Conservation (phyloP, 1,284 basidiomycete genomes). For the Tylopilus orsonianus region DNA sequence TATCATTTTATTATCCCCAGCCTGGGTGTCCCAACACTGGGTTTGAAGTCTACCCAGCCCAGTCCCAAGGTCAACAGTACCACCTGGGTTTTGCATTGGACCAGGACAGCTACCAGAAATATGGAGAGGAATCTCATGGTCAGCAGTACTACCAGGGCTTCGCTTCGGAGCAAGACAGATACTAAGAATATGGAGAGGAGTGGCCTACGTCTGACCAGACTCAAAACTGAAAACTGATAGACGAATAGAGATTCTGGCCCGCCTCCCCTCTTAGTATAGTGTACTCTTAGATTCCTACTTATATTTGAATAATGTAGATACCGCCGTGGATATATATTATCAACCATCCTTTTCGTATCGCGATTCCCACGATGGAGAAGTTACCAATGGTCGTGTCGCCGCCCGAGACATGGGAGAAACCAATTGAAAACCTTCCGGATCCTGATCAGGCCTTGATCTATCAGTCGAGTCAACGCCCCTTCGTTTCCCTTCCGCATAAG, state of each 20-base stretch:
- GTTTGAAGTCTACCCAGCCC: not conserved
- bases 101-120: not conserved
- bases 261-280: no score
- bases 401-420: conserved; percentile 3
- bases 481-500: not conserved
- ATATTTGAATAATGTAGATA: no score
- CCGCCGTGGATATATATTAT: no score
- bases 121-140: not conserved
- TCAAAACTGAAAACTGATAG: no score
- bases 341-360: not conserved
- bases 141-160: no score
- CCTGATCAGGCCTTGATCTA: not conserved
- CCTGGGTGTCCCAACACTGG: not conserved
- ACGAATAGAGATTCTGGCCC: no score
- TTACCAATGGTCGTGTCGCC: not conserved
- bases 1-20: not conserved
- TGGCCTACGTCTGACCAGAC: no score
- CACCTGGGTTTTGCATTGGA: not conserved
- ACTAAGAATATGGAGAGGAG: no score
- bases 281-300: no score
- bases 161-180: no score
- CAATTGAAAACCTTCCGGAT: conserved; percentile 1
- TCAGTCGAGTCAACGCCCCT: not conserved
- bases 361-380: not conserved
- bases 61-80: not conserved